Evolutionary conservation across 2,329 filamentous ascomycete species (phyloP).

Genomic region (Talaromyces sp.): DNA sequence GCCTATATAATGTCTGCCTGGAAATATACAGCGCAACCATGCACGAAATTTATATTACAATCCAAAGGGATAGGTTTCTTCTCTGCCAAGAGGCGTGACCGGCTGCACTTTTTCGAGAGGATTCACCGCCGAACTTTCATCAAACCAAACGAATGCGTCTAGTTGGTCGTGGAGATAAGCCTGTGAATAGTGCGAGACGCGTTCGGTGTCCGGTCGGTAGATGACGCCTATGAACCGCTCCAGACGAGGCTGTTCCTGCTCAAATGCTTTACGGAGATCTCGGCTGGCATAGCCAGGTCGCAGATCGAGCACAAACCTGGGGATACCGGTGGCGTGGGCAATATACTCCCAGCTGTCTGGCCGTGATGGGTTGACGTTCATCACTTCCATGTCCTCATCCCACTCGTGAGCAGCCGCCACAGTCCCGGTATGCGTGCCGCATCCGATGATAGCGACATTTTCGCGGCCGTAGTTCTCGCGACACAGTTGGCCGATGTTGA

Average conservation of each 20-base stretch:
- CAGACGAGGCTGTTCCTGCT: conserved; percentile 30
- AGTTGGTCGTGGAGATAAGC: conserved; percentile 46
- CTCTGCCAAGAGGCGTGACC: conserved; percentile 33
- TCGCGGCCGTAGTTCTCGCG: conserved; percentile 38
- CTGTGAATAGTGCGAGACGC: conserved; percentile 45
- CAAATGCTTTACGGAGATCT: conserved; percentile 32
- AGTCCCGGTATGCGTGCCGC: conserved; percentile 47
- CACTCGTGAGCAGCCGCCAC: conserved; percentile 49
- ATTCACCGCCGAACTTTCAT: conserved; percentile 41
- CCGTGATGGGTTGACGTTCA: conserved; percentile 43
- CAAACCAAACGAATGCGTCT: conserved; percentile 49
- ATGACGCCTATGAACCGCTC: conserved; percentile 52
- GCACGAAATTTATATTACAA: conserved; percentile 23
- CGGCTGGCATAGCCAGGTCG: conserved; percentile 31
- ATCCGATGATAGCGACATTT: conserved; percentile 43
- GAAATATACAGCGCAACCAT: neutral
- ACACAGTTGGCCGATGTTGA: conserved; percentile 53
- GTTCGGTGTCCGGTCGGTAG: conserved; percentile 47
- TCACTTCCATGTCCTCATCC: conserved; percentile 49
- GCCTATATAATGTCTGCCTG: neutral
- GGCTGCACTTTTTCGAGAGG: conserved; percentile 35
- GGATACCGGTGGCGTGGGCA: conserved; percentile 43
- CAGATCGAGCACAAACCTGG: conserved; percentile 45
- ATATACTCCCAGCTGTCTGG: conserved; percentile 47
- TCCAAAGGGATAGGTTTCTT: conserved; percentile 51